Percentiles rank a stretch among this genome's conserved stretches.
Conservation (phyloP, 148 eudicot genomes). For the Vaccinium corymbosum region DNA sequence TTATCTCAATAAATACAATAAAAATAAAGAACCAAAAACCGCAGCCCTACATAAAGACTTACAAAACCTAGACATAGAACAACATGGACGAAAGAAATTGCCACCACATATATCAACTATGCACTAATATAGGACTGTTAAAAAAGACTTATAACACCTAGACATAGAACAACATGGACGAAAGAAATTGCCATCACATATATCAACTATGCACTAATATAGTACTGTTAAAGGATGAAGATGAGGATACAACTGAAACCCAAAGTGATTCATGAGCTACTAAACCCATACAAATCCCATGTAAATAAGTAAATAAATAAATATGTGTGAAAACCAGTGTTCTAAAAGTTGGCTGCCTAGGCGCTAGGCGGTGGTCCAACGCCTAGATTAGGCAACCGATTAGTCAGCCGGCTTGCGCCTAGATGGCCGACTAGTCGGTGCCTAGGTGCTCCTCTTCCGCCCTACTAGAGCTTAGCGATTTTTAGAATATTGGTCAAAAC, state of each 20-base stretch:
- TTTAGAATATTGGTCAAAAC: neutral
- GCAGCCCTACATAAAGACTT: neutral
- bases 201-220: neutral
- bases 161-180: neutral
- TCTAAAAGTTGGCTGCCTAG: no score
- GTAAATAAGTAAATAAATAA: neutral
- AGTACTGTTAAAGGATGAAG: neutral
- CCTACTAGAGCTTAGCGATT: no score
- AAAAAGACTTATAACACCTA: neutral
- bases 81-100: slow-evolving; percentile 6
- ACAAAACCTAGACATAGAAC: neutral
- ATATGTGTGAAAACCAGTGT: neutral
- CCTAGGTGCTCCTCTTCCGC: no score
- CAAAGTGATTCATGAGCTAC: neutral
- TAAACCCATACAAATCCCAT: neutral
- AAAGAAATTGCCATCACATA: neutral
- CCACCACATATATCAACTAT: neutral
- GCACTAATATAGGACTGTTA: neutral
- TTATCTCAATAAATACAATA: neutral
- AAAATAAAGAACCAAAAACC: neutral
- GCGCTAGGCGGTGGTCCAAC: no score
- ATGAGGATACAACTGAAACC: neutral
- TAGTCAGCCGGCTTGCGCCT: no score
- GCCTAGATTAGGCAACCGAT: no score
- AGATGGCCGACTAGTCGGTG: no score